A percentile compares a stretch with the other conserved stretches of the same genome.
These are phyloP conservation scores for Hemileia vastatrix DNA, from an alignment of 1,284 basidiomycete genomes.

Conservation along the genomic window DNA sequence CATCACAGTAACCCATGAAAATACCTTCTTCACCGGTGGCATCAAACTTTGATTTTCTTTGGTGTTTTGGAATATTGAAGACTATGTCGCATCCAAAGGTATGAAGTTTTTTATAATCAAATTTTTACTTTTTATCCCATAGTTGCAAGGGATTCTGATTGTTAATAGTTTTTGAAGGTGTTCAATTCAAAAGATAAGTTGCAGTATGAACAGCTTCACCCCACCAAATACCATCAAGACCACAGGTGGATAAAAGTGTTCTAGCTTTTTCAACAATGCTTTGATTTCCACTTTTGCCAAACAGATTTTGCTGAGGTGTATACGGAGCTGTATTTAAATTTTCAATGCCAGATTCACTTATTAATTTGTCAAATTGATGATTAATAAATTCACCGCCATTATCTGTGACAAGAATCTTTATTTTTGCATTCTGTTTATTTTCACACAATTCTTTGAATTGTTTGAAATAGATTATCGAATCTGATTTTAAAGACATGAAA, in stretches of 20 bases:
- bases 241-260: background rate
- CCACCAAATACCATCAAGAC: background rate
- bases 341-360: background rate
- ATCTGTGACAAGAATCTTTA: conserved; percentile 6
- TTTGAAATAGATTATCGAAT: too few species aligned
- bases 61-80: too few species aligned
- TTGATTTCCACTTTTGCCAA: conserved; percentile 1
- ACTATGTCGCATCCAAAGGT: conserved; percentile 13
- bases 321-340: conserved; percentile 1
- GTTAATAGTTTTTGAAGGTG: background rate
- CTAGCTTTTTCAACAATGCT: background rate
- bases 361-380: background rate
- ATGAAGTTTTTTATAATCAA: background rate
- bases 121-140: background rate
- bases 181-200: background rate
- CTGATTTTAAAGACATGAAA: background rate
- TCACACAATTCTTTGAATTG: too few species aligned
- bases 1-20: too few species aligned
- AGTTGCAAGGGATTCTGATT: background rate
- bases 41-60: too few species aligned
- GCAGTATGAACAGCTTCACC: background rate
- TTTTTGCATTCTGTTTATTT: too few species aligned
- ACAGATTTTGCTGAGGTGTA: conserved; percentile 10
- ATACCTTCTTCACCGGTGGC: too few species aligned
- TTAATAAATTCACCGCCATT: conserved; percentile 13